Evolutionary conservation across 352 stramenopile genomes (phyloP).

Genomic region (Phytophthora hibernalis): DNA sequence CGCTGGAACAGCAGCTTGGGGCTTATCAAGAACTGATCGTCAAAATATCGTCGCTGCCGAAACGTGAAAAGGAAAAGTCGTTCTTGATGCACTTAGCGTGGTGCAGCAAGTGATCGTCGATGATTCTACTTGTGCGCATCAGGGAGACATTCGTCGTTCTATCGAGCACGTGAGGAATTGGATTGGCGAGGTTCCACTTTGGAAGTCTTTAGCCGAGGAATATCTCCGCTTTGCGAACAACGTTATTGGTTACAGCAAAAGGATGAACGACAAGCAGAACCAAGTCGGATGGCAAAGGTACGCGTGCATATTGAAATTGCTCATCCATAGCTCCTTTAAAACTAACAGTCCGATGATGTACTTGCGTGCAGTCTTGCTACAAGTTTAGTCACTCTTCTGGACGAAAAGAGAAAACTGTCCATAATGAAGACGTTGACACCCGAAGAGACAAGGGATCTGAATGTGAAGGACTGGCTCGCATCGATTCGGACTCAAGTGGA

Average conservation of each 20-base stretch:
- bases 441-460: conserved; percentile 7
- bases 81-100: conserved; percentile 19
- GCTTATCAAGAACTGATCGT: conserved; percentile 8
- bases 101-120: conserved; percentile 29
- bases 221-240: conserved; percentile 17
- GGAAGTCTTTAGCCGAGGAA: conserved; percentile 6
- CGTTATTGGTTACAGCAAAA: conserved; percentile 22
- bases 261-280: background rate
- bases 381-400: conserved; percentile 6
- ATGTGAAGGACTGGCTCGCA: background rate
- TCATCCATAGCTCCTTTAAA: background rate
- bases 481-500: conserved; percentile 18
- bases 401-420: background rate
- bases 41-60: background rate
- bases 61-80: conserved; percentile 3
- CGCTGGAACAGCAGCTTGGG: conserved; percentile 7
- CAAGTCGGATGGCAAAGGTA: conserved; percentile 27
- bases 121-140: conserved; percentile 6
- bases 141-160: conserved; percentile 3
- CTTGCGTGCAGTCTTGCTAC: conserved; percentile 16
- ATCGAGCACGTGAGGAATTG: conserved; percentile 9
- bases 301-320: background rate
- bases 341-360: background rate
- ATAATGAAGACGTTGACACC: background rate
- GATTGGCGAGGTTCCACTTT: conserved; percentile 13